These are phyloP conservation scores for Xenoacremonium recifei DNA, from an alignment of 2,329 filamentous ascomycete species.

Conservation along the genomic window DNA sequence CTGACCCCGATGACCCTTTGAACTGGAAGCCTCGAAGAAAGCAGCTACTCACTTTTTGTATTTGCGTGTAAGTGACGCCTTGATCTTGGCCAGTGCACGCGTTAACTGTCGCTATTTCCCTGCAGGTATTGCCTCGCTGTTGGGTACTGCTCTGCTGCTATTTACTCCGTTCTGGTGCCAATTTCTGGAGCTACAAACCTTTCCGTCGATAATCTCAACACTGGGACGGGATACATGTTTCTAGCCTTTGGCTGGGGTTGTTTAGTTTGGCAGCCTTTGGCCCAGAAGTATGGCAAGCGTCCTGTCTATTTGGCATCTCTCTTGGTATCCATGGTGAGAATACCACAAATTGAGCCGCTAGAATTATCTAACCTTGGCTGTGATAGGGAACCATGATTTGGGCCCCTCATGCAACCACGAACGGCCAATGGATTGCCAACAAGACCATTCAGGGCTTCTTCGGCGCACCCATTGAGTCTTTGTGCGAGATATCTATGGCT, in stretches of 20 bases:
- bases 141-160: conserved; percentile 27
- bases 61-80: no score
- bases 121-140: conserved; percentile 46
- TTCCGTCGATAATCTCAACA: conserved; percentile 39
- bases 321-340: conserved; percentile 25
- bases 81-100: no score
- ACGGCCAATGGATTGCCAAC: conserved; percentile 24
- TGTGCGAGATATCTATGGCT: conserved; percentile 30
- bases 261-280: conserved; percentile 52
- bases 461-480: conserved; percentile 28
- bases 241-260: conserved; percentile 50
- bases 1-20: neutral
- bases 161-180: conserved; percentile 35
- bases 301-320: conserved; percentile 44
- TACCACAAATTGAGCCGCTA: no score
- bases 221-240: conserved; percentile 53
- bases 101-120: no score
- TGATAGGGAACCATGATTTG: conserved; percentile 27
- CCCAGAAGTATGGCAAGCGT: conserved; percentile 50
- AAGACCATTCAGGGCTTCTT: conserved; percentile 28
- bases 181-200: conserved; percentile 44
- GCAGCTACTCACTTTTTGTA: neutral
- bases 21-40: neutral
- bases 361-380: no score
- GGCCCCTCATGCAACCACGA: conserved; percentile 22